phyloP scores from a whole-genome alignment of 345 rosid species.

The Eucalyptus fibrosa region DNA sequence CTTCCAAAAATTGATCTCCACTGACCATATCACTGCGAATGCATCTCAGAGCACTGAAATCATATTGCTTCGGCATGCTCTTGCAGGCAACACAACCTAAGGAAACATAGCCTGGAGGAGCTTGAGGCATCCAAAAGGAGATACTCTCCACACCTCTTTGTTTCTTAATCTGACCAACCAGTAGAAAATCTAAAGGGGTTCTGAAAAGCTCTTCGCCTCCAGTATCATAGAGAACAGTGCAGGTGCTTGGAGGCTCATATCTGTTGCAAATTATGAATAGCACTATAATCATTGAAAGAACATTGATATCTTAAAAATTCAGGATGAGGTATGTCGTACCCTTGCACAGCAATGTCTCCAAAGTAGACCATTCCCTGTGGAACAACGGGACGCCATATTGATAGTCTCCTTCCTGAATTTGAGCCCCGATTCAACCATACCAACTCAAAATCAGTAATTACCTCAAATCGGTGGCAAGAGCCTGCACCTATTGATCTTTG shows the following conservation, averaged over 20 bases:
- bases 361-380: constrained; percentile 80
- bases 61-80: constrained; percentile 54
- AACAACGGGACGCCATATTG: constrained; percentile 84
- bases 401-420: constrained; percentile 62
- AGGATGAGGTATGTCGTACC: constrained; percentile 25
- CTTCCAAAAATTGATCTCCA: constrained; percentile 76
- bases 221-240: constrained; percentile 66
- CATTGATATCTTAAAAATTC: neutral
- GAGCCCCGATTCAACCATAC: constrained; percentile 84
- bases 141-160: constrained; percentile 71
- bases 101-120: constrained; percentile 92
- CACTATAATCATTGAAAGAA: neutral
- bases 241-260: constrained; percentile 78
- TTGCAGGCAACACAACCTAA: constrained; percentile 82
- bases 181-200: constrained; percentile 52
- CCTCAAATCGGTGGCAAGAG: constrained; percentile 62
- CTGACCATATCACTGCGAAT: constrained; percentile 78
- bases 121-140: constrained; percentile 92
- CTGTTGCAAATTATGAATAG: constrained; percentile 20
- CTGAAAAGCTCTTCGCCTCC: constrained; percentile 53
- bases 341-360: constrained; percentile 90
- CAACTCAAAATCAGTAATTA: constrained; percentile 68
- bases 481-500: constrained; percentile 16
- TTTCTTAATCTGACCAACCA: constrained; percentile 79
- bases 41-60: constrained; percentile 61